Conservation (phyloP, 306 rosid genomes). For the Fragaria vesca region DNA sequence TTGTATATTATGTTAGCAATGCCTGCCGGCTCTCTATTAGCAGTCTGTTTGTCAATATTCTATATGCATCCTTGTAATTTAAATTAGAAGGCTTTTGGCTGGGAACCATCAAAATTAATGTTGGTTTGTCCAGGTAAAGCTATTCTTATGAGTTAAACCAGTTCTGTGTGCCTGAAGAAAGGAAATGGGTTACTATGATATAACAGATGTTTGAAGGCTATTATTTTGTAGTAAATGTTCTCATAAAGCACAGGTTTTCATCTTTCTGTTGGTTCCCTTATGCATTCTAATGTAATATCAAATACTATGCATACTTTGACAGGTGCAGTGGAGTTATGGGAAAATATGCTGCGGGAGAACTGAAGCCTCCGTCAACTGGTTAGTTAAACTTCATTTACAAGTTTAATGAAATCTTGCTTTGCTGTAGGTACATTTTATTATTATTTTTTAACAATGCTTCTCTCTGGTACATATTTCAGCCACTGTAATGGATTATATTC, state of each 20-base stretch:
- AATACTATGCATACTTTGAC: conserved; percentile 30
- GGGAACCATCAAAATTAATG: not conserved
- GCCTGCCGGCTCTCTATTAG: not conserved
- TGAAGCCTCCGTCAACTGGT: conserved; percentile 86
- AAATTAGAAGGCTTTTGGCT: not conserved
- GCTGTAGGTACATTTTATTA: not conserved
- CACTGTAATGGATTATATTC: not conserved
- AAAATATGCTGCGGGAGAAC: conserved; percentile 98
- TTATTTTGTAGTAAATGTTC: not conserved
- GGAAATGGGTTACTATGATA: not conserved
- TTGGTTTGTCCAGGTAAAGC: not conserved
- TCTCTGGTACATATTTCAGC: not conserved
- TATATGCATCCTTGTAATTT: not conserved
- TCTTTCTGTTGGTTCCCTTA: conserved; percentile 11
- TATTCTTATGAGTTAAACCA: not conserved
- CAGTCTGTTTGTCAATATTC: not conserved
- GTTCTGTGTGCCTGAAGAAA: not conserved
- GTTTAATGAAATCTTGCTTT: conserved; percentile 12
- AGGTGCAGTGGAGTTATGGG: conserved; percentile 99
- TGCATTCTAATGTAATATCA: conserved; percentile 5
- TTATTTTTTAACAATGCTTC: not conserved
- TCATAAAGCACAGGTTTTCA: not conserved
- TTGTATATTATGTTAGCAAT: not conserved
- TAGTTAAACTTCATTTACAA: conserved; percentile 19
- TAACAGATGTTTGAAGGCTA: not conserved